Conservation (phyloP, 306 rosid genomes). For the Luffa acutangula region DNA sequence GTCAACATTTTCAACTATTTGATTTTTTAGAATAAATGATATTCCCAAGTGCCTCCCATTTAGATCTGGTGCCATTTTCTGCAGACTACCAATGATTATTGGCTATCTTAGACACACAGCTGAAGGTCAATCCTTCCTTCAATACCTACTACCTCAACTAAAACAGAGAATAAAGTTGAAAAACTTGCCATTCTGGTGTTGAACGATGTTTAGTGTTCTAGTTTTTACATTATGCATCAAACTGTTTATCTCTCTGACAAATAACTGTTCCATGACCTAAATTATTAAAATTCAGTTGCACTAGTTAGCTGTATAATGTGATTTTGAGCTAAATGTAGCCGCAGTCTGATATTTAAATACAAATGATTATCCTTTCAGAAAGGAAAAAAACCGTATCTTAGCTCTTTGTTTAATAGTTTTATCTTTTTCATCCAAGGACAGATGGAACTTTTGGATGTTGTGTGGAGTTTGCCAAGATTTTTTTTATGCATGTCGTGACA, state of each 20-base stretch:
- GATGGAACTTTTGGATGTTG: too few relatives aligned
- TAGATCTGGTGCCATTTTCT: neutral
- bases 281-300: neutral
- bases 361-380: too few relatives aligned
- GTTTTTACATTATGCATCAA: neutral
- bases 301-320: neutral
- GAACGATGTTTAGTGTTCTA: neutral
- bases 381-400: too few relatives aligned
- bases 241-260: neutral
- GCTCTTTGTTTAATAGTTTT: too few relatives aligned
- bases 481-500: too few relatives aligned
- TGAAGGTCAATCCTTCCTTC: neutral
- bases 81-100: neutral
- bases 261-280: neutral
- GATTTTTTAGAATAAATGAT: neutral
- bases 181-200: neutral
- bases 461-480: neutral
- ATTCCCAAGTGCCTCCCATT: too few relatives aligned
- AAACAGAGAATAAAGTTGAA: neutral
- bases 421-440: too few relatives aligned
- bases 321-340: neutral
- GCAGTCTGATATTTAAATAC: neutral
- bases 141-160: neutral
- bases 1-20: neutral
- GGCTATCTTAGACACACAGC: neutral